These are phyloP conservation scores for Porpolomopsis calyptriformis DNA, from an alignment of 768 basidiomycete genomes.

Conservation along the genomic window DNA sequence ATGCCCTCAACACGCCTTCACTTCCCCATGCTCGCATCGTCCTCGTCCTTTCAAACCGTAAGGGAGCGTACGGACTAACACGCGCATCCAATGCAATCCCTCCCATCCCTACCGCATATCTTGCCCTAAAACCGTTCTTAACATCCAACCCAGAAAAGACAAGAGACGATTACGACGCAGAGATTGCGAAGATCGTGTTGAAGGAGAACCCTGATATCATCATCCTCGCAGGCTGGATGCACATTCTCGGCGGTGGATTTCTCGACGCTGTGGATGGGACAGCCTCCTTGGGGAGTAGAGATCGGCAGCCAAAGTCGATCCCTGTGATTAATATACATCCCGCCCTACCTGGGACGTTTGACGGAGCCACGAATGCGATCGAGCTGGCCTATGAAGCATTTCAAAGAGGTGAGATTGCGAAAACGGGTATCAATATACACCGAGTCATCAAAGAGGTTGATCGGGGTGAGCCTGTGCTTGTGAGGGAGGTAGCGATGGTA, in stretches of 20 bases:
- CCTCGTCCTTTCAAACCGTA: conserved; percentile 86
- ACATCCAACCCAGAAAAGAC: conserved; percentile 64
- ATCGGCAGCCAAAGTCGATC: conserved; percentile 34
- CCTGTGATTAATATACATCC: conserved; percentile 96
- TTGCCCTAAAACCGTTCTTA: conserved; percentile 77
- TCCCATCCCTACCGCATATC: conserved; percentile 71
- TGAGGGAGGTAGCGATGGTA: conserved; percentile 63
- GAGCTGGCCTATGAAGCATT: conserved; percentile 85
- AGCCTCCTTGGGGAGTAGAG: conserved; percentile 28
- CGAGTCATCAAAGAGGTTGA: conserved; percentile 90
- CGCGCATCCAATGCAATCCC: conserved; percentile 66
- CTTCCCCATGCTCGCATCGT: conserved; percentile 62
- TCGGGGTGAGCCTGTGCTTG: conserved; percentile 77
- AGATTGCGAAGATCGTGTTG: conserved; percentile 62
- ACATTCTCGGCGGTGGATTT: conserved; percentile 79
- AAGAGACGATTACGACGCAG: conserved; percentile 75
- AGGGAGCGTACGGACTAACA: conserved; percentile 78
- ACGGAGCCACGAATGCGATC: conserved; percentile 79
- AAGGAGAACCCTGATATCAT: conserved; percentile 66
- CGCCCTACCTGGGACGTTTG: conserved; percentile 91
- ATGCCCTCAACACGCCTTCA: conserved; percentile 67
- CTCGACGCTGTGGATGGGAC: conserved; percentile 58
- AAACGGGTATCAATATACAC: conserved; percentile 88
- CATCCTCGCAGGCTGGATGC: conserved; percentile 99
- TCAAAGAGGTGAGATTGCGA: conserved; percentile 64